A percentile compares a stretch with the other conserved stretches of the same genome.
Evolutionary conservation across 2,329 filamentous ascomycete species (phyloP).

Genomic region (Monosporascus sp.): DNA sequence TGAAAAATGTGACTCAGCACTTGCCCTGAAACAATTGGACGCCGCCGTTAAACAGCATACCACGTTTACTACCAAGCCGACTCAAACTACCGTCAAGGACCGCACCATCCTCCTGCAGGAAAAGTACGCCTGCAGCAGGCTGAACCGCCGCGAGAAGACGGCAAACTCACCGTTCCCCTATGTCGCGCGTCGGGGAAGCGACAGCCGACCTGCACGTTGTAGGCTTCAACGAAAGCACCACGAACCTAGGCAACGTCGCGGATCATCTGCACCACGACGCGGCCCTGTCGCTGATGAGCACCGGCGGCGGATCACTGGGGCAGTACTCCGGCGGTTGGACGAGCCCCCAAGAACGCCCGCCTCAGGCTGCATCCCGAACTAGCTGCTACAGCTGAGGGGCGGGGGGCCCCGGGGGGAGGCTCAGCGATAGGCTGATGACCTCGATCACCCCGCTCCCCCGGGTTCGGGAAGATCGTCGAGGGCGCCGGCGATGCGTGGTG

Average conservation of each 20-base stretch:
- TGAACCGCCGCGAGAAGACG: constrained; percentile 39
- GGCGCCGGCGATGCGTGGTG: constrained; percentile 15
- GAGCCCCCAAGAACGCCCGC: constrained; percentile 8
- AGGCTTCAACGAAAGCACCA: constrained; percentile 55
- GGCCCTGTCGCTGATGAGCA: constrained; percentile 23
- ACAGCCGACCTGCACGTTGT: constrained; percentile 56
- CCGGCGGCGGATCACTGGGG: constrained; percentile 26
- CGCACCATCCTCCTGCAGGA: constrained; percentile 35
- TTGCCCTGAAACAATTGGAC: constrained; percentile 26
- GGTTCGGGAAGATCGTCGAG: constrained; percentile 16
- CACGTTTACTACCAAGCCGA: background rate
- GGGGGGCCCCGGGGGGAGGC: background rate
- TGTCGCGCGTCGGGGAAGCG: constrained; percentile 45
- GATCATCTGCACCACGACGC: constrained; percentile 54
- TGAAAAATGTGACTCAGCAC: constrained; percentile 42
- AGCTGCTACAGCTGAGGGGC: background rate
- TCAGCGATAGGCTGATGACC: constrained; percentile 11
- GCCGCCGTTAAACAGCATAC: background rate
- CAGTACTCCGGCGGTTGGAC: constrained; percentile 26
- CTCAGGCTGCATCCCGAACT: constrained; percentile 13
- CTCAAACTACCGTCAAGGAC: constrained; percentile 34
- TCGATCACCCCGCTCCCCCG: constrained; percentile 10
- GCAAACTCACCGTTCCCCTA: constrained; percentile 48
- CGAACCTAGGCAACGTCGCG: constrained; percentile 34
- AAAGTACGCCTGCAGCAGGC: constrained; percentile 39